Base-by-base conservation (phyloP, 2,329 filamentous ascomycete species). In the Pyrenochaeta sp. region DNA sequence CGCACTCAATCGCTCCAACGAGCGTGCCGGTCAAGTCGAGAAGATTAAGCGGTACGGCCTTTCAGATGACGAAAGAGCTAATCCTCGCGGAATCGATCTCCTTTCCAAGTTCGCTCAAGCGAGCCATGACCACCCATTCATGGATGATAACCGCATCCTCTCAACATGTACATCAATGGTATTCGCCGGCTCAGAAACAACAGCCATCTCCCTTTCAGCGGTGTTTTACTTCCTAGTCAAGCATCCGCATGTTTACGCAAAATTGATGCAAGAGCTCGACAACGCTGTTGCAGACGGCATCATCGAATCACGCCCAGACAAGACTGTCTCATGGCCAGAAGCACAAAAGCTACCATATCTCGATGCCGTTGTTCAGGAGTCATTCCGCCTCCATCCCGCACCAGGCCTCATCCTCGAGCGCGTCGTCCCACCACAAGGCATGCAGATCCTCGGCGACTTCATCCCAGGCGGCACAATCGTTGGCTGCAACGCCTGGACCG, bases 151-250 rank as follows among this genome's bases (percentile, higher is more conserved):
- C 3, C 80, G 89, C 7, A 88, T 91, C 10, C 85, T 89, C 60
- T 87, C 87, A 6, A 88, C 90, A 77, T 88, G 87, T 44, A 84
- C 88, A n/a, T 86, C 82, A 52, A 90, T 90, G 88, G 78, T 81
- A 57, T 84, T 90, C 62, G 91, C 91, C 0, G 90, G 90, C 3
- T 89, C 85, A 2, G 91, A 95, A 74, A 94, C 90, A 0, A 94
- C 90, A 0, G 90, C 89, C 33, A 93, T 93, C 67, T 86, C 84
- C 6, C 81, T 93, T 0, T 84, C 85, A 5, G 82, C 87, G 6
- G 83, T 92, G 0, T 90, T 94, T 66, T 93, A 93, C 75, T 87
- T 87, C 72, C 76, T 93, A 3, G 80, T 92, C 31, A 87, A 87
- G 66, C 84, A 87, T 63, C 87, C 87, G 0, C 32, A 61, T 0